Percentiles rank a stretch among this genome's conserved stretches.
These are phyloP conservation scores for Halophytophthora batemanensis DNA, from an alignment of 352 stramenopile genomes.

Conservation along the genomic window DNA sequence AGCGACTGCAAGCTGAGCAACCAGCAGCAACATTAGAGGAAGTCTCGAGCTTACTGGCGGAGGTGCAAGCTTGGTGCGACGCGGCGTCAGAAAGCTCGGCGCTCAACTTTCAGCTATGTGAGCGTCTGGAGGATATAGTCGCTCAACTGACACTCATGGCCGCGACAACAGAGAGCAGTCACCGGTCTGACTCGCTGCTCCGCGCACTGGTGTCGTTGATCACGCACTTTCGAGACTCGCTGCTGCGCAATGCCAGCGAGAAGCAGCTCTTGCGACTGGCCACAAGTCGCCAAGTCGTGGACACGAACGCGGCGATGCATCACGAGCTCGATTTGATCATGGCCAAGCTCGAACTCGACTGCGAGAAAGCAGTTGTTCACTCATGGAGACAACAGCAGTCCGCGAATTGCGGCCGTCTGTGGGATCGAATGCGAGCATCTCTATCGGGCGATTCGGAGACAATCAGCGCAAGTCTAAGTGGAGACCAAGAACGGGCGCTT, in stretches of 20 bases:
- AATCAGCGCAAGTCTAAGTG: constrained; percentile 9
- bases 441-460: constrained; percentile 16
- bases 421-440: constrained; percentile 20
- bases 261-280: constrained; percentile 18
- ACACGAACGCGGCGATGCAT: constrained; percentile 16
- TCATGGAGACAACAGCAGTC: constrained; percentile 16
- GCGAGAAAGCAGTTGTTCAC: constrained; percentile 21
- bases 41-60: constrained; percentile 16
- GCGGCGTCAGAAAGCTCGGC: constrained; percentile 22
- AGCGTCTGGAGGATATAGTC: constrained; percentile 22
- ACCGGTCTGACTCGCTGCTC: constrained; percentile 3
- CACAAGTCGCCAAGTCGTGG: constrained; percentile 21
- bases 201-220: constrained; percentile 13
- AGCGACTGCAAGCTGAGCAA: constrained; percentile 8
- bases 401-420: constrained; percentile 16
- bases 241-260: constrained; percentile 25
- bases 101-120: constrained; percentile 26
- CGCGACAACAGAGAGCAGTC: constrained; percentile 5
- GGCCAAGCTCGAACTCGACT: constrained; percentile 13
- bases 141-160: constrained; percentile 16
- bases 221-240: constrained; percentile 20
- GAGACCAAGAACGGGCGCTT: constrained; percentile 15
- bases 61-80: constrained; percentile 28
- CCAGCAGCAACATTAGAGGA: constrained; percentile 11
- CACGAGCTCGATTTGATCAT: constrained; percentile 20